phyloP scores from a whole-genome alignment of 169 alveolate genomes.

The Theileria equi region DNA sequence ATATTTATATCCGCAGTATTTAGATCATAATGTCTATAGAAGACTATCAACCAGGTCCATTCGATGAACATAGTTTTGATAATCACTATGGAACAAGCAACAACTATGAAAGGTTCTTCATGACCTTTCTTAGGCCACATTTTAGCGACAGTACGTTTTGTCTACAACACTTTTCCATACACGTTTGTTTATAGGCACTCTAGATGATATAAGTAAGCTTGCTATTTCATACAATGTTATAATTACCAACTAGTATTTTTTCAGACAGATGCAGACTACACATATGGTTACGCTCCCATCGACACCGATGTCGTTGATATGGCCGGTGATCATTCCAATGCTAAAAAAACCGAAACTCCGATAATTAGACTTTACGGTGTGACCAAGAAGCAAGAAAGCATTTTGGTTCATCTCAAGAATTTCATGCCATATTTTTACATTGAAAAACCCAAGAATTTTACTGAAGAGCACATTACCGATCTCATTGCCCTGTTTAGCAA shows the following conservation, averaged over 20 bases:
- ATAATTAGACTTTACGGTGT: slow-evolving; percentile 66
- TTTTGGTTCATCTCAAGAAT: slow-evolving; percentile 59
- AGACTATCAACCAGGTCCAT: too few relatives aligned
- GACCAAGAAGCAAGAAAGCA: slow-evolving; percentile 64
- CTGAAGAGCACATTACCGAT: slow-evolving; percentile 53
- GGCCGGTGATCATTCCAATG: neutral
- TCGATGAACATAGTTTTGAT: too few relatives aligned
- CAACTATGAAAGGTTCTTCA: slow-evolving; percentile 9
- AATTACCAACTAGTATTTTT: slow-evolving; percentile 21
- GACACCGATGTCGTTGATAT: neutral
- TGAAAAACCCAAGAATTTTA: slow-evolving; percentile 64
- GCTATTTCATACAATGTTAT: neutral
- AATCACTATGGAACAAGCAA: slow-evolving; percentile 8
- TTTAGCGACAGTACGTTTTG: slow-evolving; percentile 7
- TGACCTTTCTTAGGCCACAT: slow-evolving; percentile 4
- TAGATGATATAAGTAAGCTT: neutral
- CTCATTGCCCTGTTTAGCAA: slow-evolving; percentile 47
- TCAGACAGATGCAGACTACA: slow-evolving; percentile 63
- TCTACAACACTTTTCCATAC: neutral
- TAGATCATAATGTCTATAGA: too few relatives aligned
- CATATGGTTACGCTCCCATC: slow-evolving; percentile 9
- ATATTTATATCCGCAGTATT: too few relatives aligned
- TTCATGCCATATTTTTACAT: slow-evolving; percentile 72
- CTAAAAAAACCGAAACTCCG: slow-evolving; percentile 33
- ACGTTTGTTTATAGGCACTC: neutral